A percentile compares a stretch with the other conserved stretches of the same genome.
phyloP scores from a whole-genome alignment of 352 stramenopile genomes.

The Globisporangium acanthophoron region DNA sequence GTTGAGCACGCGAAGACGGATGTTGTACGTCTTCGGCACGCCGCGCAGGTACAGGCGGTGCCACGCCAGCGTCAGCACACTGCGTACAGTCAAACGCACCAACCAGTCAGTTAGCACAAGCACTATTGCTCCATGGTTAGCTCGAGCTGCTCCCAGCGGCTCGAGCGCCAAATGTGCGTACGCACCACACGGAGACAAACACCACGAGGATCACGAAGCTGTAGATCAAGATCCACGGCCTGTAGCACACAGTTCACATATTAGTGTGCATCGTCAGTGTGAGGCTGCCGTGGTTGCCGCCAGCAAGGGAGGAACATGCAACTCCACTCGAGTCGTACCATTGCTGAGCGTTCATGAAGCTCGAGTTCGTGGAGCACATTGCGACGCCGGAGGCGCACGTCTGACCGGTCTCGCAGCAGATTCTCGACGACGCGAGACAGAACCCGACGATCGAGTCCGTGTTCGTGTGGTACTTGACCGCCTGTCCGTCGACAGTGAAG shows the following conservation, averaged over 20 bases:
- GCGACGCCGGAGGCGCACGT: conserved; percentile 32
- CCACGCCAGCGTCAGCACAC: conserved; percentile 78
- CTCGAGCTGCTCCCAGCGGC: background rate
- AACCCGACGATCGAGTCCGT: conserved; percentile 72
- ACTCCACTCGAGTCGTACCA: conserved; percentile 27
- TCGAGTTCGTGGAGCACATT: conserved; percentile 41
- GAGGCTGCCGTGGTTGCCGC: background rate
- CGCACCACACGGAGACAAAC: conserved; percentile 75
- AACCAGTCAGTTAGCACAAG: background rate
- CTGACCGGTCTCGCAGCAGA: conserved; percentile 56
- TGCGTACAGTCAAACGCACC: conserved; percentile 7
- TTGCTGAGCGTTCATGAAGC: conserved; percentile 75
- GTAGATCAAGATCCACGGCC: conserved; percentile 87
- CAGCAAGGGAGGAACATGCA: background rate
- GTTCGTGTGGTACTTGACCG: conserved; percentile 68
- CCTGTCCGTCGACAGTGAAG: conserved; percentile 80
- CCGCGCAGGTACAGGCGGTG: conserved; percentile 77
- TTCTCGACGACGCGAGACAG: conserved; percentile 75
- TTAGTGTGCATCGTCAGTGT: background rate
- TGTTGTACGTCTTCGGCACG: conserved; percentile 87
- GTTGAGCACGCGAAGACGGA: conserved; percentile 84
- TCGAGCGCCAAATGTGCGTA: background rate
- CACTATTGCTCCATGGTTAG: background rate
- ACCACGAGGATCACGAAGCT: conserved; percentile 80
- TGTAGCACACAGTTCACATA: conserved; percentile 6